These are phyloP conservation scores for Malus fusca DNA, from an alignment of 306 rosid genomes.

Conservation along the genomic window DNA sequence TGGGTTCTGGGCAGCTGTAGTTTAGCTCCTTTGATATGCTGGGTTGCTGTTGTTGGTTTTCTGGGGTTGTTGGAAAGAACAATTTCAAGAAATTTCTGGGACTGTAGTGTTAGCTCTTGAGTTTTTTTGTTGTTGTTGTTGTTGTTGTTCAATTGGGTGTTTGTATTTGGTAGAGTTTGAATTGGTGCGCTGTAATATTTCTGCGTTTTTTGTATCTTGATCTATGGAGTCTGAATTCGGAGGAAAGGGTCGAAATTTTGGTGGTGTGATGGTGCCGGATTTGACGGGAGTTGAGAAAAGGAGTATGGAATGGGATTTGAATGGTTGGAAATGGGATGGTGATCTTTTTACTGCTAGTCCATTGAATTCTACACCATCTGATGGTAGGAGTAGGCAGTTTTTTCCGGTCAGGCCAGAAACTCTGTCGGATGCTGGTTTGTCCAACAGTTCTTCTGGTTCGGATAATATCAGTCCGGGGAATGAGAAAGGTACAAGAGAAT, in stretches of 20 bases:
- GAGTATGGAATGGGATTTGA: constrained; percentile 71
- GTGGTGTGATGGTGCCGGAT: constrained; percentile 11
- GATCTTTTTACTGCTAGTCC: constrained; percentile 67
- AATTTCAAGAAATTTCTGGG: not conserved
- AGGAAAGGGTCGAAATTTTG: constrained; percentile 35
- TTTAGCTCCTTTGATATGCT: constrained; percentile 43
- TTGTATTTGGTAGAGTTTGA: constrained; percentile 9
- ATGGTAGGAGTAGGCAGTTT: constrained; percentile 42
- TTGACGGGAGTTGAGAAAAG: constrained; percentile 49
- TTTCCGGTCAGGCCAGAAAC: constrained; percentile 50
- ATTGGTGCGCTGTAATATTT: not conserved
- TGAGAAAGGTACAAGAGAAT: constrained; percentile 50
- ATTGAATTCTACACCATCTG: constrained; percentile 40
- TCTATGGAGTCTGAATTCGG: constrained; percentile 70
- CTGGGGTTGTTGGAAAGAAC: constrained; percentile 18
- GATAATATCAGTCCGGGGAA: constrained; percentile 50
- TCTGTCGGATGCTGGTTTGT: constrained; percentile 43
- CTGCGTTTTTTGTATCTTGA: not conserved
- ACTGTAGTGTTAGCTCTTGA: not conserved
- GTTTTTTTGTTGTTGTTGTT: no score
- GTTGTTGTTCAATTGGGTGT: constrained; percentile 14
- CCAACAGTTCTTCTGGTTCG: constrained; percentile 69
- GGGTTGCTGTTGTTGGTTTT: constrained; percentile 43
- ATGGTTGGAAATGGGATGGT: constrained; percentile 81
- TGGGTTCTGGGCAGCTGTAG: constrained; percentile 43